phyloP scores from a whole-genome alignment of 1,284 basidiomycete species.

The Cutaneotrichosporon cyanovorans region DNA sequence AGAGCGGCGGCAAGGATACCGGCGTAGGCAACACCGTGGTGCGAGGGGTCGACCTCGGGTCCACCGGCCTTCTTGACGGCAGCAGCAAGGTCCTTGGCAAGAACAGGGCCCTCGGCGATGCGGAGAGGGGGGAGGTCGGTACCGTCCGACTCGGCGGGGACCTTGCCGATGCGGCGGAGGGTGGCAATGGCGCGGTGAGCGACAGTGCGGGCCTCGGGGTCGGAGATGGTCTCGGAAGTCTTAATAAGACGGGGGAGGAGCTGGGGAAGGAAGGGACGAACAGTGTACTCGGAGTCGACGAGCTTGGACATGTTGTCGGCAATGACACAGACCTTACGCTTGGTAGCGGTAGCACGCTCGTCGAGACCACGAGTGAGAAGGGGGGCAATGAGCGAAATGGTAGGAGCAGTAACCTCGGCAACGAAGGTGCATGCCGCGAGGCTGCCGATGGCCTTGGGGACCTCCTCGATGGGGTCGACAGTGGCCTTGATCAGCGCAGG shows the following conservation, averaged over 20 bases:
- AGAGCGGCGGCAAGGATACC: slow-evolving; percentile 74
- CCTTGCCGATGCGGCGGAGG: slow-evolving; percentile 84
- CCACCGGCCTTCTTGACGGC: slow-evolving; percentile 76
- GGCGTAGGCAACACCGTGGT: slow-evolving; percentile 63
- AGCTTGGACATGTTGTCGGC: slow-evolving; percentile 98
- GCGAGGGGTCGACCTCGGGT: slow-evolving; percentile 50
- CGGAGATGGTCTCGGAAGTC: slow-evolving; percentile 82
- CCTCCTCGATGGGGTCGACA: slow-evolving; percentile 99
- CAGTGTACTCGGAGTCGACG: slow-evolving; percentile 88
- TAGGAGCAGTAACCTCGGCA: slow-evolving; percentile 98
- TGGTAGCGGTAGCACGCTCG: slow-evolving; percentile 86
- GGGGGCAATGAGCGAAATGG: slow-evolving; percentile 98
- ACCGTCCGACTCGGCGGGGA: slow-evolving; percentile 71
- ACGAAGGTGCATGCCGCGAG: slow-evolving; percentile 99
- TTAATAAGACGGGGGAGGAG: slow-evolving; percentile 91
- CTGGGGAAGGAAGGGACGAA: slow-evolving; percentile 93
- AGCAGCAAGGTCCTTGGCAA: slow-evolving; percentile 59
- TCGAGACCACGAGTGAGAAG: slow-evolving; percentile 90
- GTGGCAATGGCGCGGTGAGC: slow-evolving; percentile 83
- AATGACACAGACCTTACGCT: slow-evolving; percentile 95
- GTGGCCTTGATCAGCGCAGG: slow-evolving; percentile 91
- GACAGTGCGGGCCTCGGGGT: slow-evolving; percentile 89
- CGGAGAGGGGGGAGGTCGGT: slow-evolving; percentile 58
- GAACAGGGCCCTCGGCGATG: slow-evolving; percentile 59
- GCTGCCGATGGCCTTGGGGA: slow-evolving; percentile 88